Percentiles rank a stretch among this genome's conserved stretches.
Evolutionary conservation across 768 basidiomycete species (phyloP).

Genomic region (Mycena crocata): DNA sequence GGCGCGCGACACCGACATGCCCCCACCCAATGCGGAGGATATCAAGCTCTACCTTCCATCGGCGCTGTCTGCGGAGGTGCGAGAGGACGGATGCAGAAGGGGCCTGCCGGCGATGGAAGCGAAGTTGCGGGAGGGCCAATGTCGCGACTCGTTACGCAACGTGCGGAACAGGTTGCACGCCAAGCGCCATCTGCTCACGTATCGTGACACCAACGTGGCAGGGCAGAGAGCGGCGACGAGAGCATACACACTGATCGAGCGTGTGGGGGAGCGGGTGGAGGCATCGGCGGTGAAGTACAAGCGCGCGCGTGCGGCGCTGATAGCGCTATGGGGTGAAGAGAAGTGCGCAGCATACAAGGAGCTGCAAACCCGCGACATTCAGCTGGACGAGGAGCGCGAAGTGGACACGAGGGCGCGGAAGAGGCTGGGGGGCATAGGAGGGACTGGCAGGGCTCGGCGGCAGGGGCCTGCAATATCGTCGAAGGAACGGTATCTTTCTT

Average conservation of each 20-base stretch:
- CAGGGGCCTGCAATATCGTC: neutral
- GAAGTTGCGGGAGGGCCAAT: constrained; percentile 11
- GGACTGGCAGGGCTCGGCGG: neutral
- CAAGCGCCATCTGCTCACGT: constrained; percentile 15
- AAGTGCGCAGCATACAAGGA: no score
- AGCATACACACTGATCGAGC: constrained; percentile 1
- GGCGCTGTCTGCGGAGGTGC: neutral
- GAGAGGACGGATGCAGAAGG: neutral
- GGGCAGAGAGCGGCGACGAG: constrained; percentile 18
- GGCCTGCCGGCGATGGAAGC: constrained; percentile 16
- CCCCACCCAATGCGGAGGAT: constrained; percentile 19
- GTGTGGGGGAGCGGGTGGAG: constrained; percentile 7
- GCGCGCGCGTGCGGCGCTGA: neutral
- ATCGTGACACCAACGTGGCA: neutral
- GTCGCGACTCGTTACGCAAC: neutral
- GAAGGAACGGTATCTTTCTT: constrained; percentile 3
- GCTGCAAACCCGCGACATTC: no score
- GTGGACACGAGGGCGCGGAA: constrained; percentile 11
- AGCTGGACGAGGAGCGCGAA: constrained; percentile 12
- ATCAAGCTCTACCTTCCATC: constrained; percentile 26
- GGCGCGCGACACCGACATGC: neutral
- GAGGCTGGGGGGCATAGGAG: neutral
- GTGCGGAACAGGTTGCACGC: constrained; percentile 11
- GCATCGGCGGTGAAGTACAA: constrained; percentile 5
- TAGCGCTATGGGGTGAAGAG: constrained; percentile 5